Conservation (phyloP, 108 stramenopile species). For the Nitzschia sp. region DNA sequence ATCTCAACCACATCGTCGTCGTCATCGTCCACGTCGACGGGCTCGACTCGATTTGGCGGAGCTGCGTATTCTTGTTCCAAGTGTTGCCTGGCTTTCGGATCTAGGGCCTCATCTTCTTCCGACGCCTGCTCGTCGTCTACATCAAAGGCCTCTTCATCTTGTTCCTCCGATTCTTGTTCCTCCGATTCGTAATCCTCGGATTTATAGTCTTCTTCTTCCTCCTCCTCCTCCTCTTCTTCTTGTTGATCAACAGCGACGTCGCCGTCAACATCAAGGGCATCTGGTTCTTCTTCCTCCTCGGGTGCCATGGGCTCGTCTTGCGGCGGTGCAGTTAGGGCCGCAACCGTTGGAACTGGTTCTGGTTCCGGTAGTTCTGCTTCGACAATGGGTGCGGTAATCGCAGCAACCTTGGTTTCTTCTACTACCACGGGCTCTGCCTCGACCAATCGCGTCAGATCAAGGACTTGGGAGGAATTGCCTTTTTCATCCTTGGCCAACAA, state of each 20-base stretch:
- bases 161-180: conserved; percentile 10
- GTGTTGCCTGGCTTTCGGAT: background rate
- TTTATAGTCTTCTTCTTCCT: conserved; percentile 1
- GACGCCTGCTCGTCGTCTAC: background rate
- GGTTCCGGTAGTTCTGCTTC: background rate
- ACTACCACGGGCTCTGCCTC: background rate
- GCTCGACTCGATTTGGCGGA: too few species aligned
- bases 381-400: background rate
- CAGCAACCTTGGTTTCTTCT: background rate
- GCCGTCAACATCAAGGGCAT: background rate
- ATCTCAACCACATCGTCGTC: conserved; percentile 2
- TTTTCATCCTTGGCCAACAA: background rate
- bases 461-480: too few species aligned
- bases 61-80: too few species aligned
- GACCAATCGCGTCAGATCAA: background rate
- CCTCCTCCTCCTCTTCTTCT: background rate
- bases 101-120: conserved; percentile 2
- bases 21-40: conserved; percentile 2
- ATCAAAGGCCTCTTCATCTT: conserved; percentile 7
- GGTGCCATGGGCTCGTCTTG: background rate
- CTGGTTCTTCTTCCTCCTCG: background rate
- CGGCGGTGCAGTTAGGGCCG: background rate
- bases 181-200: conserved; percentile 3
- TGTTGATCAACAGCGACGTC: background rate
- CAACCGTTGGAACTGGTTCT: background rate